These are phyloP conservation scores for Xylaria sp. DNA, from an alignment of 2,329 filamentous ascomycete genomes.

Conservation along the genomic window DNA sequence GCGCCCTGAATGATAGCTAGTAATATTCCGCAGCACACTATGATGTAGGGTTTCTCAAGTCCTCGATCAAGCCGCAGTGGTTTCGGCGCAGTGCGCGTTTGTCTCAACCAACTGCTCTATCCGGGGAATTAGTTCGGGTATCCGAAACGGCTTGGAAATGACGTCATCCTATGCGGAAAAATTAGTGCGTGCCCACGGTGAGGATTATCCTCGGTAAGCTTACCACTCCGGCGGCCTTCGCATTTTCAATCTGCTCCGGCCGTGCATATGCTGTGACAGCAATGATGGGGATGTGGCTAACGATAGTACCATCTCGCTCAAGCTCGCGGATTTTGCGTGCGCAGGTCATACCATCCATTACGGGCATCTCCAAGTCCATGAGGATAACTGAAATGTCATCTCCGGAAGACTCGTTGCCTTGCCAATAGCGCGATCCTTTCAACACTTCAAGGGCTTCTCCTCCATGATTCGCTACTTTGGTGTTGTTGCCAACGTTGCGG, in stretches of 20 bases:
- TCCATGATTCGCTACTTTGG: constrained; percentile 73
- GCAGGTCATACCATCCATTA: constrained; percentile 84
- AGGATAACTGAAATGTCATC: constrained; percentile 74
- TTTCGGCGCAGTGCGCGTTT: constrained; percentile 18
- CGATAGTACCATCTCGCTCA: constrained; percentile 70
- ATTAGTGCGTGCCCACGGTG: constrained; percentile 38
- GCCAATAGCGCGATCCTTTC: constrained; percentile 67
- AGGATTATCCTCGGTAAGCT: constrained; percentile 48
- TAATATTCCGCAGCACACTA: neutral
- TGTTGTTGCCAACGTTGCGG: constrained; percentile 69
- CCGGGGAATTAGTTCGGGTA: constrained; percentile 75
- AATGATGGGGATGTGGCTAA: constrained; percentile 78
- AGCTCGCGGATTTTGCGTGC: constrained; percentile 75
- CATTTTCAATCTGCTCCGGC: constrained; percentile 77
- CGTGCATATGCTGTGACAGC: constrained; percentile 86
- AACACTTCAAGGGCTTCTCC: constrained; percentile 70
- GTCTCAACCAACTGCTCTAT: constrained; percentile 65
- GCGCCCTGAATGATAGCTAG: constrained; percentile 4
- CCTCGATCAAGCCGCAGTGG: constrained; percentile 15
- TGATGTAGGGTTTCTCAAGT: neutral
- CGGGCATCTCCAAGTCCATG: constrained; percentile 86
- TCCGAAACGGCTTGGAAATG: constrained; percentile 83
- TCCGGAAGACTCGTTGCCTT: constrained; percentile 58
- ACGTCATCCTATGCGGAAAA: constrained; percentile 70
- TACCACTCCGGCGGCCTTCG: constrained; percentile 78